Conservation (phyloP, 202 grass and related monocot genomes). For the Brachypodium distachyon region DNA sequence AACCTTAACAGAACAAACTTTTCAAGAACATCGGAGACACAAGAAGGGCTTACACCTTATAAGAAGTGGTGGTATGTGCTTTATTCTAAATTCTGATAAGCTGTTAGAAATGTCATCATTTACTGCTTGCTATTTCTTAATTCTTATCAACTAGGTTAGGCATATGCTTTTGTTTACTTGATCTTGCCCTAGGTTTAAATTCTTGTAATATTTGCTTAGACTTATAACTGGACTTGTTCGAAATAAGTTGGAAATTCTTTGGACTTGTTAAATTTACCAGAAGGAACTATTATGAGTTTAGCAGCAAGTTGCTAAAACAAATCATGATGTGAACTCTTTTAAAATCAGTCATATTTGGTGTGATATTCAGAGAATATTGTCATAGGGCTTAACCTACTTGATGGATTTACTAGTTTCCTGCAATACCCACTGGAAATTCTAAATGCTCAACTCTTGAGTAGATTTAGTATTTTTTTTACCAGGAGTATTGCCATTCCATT, state of each 20-base stretch:
- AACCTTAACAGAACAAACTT: background rate
- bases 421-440: background rate
- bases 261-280: background rate
- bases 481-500: background rate
- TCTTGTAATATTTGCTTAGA: background rate
- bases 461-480: background rate
- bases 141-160: background rate
- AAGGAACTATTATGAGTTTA: background rate
- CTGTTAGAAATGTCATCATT: background rate
- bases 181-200: background rate
- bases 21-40: background rate
- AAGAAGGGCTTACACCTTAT: background rate
- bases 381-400: background rate
- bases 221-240: background rate
- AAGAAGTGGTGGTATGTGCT: background rate
- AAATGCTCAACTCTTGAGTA: background rate
- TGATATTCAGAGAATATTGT: background rate
- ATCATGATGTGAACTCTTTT: background rate
- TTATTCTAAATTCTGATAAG: background rate
- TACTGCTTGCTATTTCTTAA: background rate
- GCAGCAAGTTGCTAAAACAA: background rate
- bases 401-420: background rate
- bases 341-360: background rate
- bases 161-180: background rate
- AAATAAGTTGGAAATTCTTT: background rate